Evolutionary conservation across 2,329 filamentous ascomycete genomes (phyloP), one percentile per base, ranked within the genome.

Genomic region (Alternaria sp.): DNA sequence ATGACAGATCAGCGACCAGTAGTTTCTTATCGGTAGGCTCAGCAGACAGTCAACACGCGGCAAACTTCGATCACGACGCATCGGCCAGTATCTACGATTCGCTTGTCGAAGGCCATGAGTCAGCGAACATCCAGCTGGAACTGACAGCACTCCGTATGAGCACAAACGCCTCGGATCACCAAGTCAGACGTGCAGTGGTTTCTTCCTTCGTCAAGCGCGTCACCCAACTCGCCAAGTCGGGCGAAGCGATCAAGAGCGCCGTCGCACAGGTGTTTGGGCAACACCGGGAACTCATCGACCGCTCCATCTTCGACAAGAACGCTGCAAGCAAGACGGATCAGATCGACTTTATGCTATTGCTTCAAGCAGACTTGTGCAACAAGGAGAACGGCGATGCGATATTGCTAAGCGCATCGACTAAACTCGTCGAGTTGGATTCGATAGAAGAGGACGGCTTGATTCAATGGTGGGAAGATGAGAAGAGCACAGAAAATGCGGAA

Each of bases 61-160:
- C 85, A 57, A 83, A 88, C 57, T 98, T 98, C 84, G 91, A 97
- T 75, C 84, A 89, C 61, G 94, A 97, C 72, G 94, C 94, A 26
- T 91, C 94, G 3, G 84, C 88, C 64, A 94, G 92, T 60, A 85
- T 98, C n/a, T 85, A 93, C 61, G 93, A 97, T 71, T 91, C 92
- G 24, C 83, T 98, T 40, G 89, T 90, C 51, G 85, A 87, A 60
- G 90, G 88, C 23, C 82, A 87, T 49, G 85, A 86, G 13, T 86
- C 88, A 10, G 91, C 96, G 73, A 95, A 96, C 63, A 93, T 97
- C 71, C 92, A 94, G 75, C 86, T 98, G 33, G 95, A 99, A 76
- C 90, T 99, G 62, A 96, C 93, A 82, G 91, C 92, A 45, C 83
- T 98, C n/a, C 90, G 94, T 10, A 91, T 99, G 77, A 90, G 89